phyloP scores from a whole-genome alignment of 768 basidiomycete species.

The Mycena latifolia region DNA sequence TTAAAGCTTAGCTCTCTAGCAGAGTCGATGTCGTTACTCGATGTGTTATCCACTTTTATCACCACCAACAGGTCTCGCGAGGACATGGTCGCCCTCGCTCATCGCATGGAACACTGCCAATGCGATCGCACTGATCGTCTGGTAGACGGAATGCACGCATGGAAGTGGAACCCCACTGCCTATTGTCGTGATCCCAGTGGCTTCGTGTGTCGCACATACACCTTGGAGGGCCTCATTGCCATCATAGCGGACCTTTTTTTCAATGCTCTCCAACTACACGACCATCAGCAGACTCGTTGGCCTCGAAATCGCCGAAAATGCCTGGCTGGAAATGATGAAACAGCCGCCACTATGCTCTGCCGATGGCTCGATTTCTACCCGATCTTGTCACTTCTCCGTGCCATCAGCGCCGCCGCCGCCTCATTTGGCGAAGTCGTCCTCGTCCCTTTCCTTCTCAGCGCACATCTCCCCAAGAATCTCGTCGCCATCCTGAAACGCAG shows the following conservation, averaged over 20 bases:
- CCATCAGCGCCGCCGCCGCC: constrained; percentile 20
- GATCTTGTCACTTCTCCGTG: constrained; percentile 25
- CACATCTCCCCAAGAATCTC: constrained; percentile 31
- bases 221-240: constrained; percentile 24
- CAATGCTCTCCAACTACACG: constrained; percentile 20
- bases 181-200: constrained; percentile 22
- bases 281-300: neutral
- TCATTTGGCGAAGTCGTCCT: constrained; percentile 16
- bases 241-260: constrained; percentile 21
- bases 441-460: constrained; percentile 28
- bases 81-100: constrained; percentile 24
- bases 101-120: constrained; percentile 27
- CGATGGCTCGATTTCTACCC: constrained; percentile 29
- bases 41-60: constrained; percentile 19
- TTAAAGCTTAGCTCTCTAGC: constrained; percentile 3
- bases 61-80: constrained; percentile 22
- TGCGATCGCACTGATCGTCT: constrained; percentile 29
- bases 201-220: constrained; percentile 12
- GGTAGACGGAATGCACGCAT: constrained; percentile 28
- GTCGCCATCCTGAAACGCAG: constrained; percentile 29
- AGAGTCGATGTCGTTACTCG: constrained; percentile 17
- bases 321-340: constrained; percentile 20
- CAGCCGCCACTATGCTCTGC: constrained; percentile 26
- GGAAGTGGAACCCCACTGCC: constrained; percentile 19
- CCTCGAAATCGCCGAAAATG: constrained; percentile 17